Conservation (phyloP, 441 rosid genomes). For the Populus hybrid region DNA sequence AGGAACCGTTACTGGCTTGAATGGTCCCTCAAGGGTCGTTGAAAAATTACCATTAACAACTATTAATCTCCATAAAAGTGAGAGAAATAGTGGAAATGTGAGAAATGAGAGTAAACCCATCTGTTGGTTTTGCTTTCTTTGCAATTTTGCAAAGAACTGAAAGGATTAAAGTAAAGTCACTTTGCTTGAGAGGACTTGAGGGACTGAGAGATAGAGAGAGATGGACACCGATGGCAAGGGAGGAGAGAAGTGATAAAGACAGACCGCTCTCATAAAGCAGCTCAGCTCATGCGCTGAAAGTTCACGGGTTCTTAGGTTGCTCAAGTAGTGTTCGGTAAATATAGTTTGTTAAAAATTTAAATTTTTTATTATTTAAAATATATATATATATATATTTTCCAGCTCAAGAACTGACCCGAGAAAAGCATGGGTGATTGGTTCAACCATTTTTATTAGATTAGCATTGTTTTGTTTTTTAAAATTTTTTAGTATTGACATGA, state of each 20-base stretch:
- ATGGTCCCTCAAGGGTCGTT: constrained; percentile 74
- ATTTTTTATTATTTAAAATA: too few species aligned
- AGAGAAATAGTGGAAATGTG: not conserved
- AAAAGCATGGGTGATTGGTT: not conserved
- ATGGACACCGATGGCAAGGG: not conserved
- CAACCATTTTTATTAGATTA: not conserved
- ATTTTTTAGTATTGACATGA: not conserved
- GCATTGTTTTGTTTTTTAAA: not conserved
- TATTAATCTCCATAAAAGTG: constrained; percentile 8
- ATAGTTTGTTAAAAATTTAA: too few species aligned
- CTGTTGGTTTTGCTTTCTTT: not conserved
- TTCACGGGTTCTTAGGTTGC: not conserved
- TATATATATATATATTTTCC: too few species aligned
- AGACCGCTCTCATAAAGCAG: not conserved
- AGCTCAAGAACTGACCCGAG: too few species aligned
- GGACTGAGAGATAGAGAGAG: not conserved
- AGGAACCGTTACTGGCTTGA: constrained; percentile 60
- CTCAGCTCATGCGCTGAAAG: not conserved
- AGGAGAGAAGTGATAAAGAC: not conserved
- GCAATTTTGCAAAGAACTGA: not conserved
- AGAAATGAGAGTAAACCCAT: not conserved
- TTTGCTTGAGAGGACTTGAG: not conserved
- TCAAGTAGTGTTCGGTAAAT: too few species aligned
- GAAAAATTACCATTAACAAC: constrained; percentile 36
- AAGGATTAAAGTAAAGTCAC: not conserved